Evolutionary conservation across 1,139 yeast genomes (phyloP).

Genomic region (Diutina scorzettiae): DNA sequence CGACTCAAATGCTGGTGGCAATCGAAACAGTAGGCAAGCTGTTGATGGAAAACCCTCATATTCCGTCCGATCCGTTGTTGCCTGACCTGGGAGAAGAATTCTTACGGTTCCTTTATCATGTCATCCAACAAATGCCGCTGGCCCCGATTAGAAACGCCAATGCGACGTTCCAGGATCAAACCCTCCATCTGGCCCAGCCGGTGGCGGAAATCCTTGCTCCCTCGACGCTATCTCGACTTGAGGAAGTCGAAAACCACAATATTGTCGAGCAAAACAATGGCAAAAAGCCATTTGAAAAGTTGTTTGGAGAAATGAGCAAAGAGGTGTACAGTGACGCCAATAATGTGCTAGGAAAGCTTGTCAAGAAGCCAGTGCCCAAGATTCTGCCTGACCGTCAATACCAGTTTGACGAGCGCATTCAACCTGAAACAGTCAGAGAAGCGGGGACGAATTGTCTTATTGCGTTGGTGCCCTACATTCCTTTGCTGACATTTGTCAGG

Average conservation of each 20-base stretch:
- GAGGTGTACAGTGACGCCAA: conserved; percentile 1
- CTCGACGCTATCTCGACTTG: conserved; percentile 22
- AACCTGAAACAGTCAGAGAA: conserved; percentile 37
- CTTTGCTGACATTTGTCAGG: conserved; percentile 24
- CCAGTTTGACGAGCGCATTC: conserved; percentile 14
- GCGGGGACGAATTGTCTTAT: conserved; percentile 39
- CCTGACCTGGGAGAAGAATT: conserved; percentile 24
- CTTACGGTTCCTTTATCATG: conserved; percentile 26
- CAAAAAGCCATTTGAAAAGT: conserved; percentile 16
- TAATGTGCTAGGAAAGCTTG: background rate
- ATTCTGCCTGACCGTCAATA: background rate
- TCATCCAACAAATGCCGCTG: conserved; percentile 1
- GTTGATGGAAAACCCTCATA: conserved; percentile 29
- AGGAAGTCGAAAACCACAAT: conserved; percentile 11
- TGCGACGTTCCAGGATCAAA: conserved; percentile 14
- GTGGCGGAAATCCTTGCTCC: conserved; percentile 25
- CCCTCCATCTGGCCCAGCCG: conserved; percentile 29
- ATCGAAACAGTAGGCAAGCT: conserved; percentile 44
- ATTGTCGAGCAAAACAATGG: conserved; percentile 19
- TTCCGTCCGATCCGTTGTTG: conserved; percentile 14
- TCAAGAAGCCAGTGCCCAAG: background rate
- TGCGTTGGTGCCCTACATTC: conserved; percentile 43
- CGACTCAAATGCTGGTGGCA: conserved; percentile 48
- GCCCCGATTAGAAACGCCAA: conserved; percentile 19
- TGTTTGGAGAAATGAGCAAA: background rate